These are phyloP conservation scores for Xylaria polymorpha DNA, from an alignment of 2,329 filamentous ascomycete genomes.

Conservation along the genomic window DNA sequence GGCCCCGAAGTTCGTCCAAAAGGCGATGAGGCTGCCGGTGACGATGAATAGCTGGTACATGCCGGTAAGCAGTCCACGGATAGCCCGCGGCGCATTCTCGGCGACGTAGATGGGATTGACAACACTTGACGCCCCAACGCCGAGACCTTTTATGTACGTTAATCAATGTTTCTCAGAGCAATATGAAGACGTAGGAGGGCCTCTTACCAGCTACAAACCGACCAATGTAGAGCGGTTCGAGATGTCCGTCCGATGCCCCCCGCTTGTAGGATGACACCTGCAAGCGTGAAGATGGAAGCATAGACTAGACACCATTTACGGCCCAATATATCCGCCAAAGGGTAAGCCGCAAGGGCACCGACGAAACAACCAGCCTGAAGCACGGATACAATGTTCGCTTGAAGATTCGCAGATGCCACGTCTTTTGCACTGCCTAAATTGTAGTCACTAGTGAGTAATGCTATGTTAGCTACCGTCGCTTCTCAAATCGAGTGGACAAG, in stretches of 20 bases:
- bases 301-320: constrained; percentile 65
- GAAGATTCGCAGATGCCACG: constrained; percentile 64
- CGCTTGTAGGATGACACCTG: constrained; percentile 71
- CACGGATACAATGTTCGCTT: constrained; percentile 73
- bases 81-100: constrained; percentile 58
- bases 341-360: constrained; percentile 59
- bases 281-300: constrained; percentile 64
- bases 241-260: constrained; percentile 64
- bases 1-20: constrained; percentile 64
- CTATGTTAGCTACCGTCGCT: constrained; percentile 29
- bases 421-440: constrained; percentile 56
- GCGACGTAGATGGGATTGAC: constrained; percentile 60
- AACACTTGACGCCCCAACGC: constrained; percentile 57
- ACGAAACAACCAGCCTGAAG: constrained; percentile 57
- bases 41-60: constrained; percentile 61
- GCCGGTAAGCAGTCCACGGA: constrained; percentile 58
- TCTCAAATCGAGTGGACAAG: not conserved
- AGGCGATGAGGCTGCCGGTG: constrained; percentile 57
- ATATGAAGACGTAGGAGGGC: too few species aligned
- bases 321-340: constrained; percentile 64
- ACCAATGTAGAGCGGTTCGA: constrained; percentile 71
- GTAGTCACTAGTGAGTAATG: constrained; percentile 59
- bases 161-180: constrained; percentile 4
- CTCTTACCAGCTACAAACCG: constrained; percentile 61
- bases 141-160: constrained; percentile 48